These are phyloP conservation scores for Jatropha curcas DNA, from an alignment of 345 rosid genomes.

Conservation along the genomic window DNA sequence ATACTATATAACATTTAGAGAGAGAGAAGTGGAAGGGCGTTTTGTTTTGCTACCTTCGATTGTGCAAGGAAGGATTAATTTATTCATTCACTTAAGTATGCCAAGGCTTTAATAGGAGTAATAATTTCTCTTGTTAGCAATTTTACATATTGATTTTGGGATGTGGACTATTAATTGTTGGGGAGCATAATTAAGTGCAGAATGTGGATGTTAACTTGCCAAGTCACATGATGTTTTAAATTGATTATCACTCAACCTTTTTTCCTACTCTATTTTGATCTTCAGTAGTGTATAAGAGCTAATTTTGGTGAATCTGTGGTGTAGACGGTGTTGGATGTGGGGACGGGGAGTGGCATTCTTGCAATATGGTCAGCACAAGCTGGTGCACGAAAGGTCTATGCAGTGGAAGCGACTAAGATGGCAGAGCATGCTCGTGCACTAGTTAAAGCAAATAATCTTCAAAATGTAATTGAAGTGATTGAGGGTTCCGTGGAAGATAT, in stretches of 20 bases:
- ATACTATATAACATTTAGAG: too few species aligned
- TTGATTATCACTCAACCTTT: too few species aligned
- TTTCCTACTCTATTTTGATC: too few species aligned
- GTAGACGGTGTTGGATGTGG: conserved; percentile 94
- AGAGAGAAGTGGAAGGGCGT: too few species aligned
- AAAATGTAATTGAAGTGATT: conserved; percentile 74
- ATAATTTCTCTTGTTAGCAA: too few species aligned
- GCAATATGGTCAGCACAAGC: conserved; percentile 99
- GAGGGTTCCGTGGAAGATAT: conserved; percentile 89
- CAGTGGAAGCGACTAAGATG: conserved; percentile 95
- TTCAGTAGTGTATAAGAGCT: neutral
- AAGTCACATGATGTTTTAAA: too few species aligned
- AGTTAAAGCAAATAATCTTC: conserved; percentile 73
- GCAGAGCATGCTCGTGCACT: conserved; percentile 88
- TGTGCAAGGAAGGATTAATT: too few species aligned
- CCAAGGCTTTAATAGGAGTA: too few species aligned
- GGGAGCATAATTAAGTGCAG: neutral
- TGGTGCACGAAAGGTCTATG: conserved; percentile 97
- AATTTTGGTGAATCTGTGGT: conserved; percentile 21
- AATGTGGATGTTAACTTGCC: too few species aligned
- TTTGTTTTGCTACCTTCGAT: too few species aligned
- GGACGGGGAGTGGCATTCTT: conserved; percentile 98
- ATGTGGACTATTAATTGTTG: neutral
- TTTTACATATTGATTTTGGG: neutral
- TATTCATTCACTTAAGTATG: too few species aligned